A percentile compares a stretch with the other conserved stretches of the same genome.
These are phyloP conservation scores for Colletotrichum acutatum DNA, from an alignment of 2,329 filamentous ascomycete species.

Conservation along the genomic window DNA sequence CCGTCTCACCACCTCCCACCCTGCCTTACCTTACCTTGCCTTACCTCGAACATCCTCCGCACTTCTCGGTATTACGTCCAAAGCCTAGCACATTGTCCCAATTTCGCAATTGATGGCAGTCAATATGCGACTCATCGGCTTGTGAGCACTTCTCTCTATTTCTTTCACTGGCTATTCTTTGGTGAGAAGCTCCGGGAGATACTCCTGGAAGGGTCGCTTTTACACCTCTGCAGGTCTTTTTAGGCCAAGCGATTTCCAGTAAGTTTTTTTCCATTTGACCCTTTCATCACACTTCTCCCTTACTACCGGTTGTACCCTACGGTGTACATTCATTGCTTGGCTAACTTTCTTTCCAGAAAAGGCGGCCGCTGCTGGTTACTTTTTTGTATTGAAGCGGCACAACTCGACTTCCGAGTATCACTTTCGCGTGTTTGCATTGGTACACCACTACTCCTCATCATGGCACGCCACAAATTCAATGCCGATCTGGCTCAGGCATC, in stretches of 20 bases:
- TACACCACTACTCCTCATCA: conserved; percentile 46
- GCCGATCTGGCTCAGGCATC: conserved; percentile 61
- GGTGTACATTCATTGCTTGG: neutral
- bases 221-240: neutral
- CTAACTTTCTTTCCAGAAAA: neutral
- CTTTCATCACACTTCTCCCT: neutral
- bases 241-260: neutral
- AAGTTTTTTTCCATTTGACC: neutral
- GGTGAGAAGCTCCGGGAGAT: too few species aligned
- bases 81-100: too few species aligned
- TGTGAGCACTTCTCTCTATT: too few species aligned
- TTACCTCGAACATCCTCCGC: too few species aligned
- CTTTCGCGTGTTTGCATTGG: neutral
- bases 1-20: neutral
- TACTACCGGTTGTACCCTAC: neutral
- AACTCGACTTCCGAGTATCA: too few species aligned
- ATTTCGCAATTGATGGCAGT: too few species aligned
- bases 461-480: conserved; percentile 75
- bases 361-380: neutral
- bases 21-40: neutral
- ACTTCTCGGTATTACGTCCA: too few species aligned
- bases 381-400: neutral
- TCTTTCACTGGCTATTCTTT: too few species aligned
- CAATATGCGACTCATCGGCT: too few species aligned
- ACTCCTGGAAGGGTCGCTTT: too few species aligned